Conservation (phyloP, 352 stramenopile species). For the Phytopythium ostracodes region DNA sequence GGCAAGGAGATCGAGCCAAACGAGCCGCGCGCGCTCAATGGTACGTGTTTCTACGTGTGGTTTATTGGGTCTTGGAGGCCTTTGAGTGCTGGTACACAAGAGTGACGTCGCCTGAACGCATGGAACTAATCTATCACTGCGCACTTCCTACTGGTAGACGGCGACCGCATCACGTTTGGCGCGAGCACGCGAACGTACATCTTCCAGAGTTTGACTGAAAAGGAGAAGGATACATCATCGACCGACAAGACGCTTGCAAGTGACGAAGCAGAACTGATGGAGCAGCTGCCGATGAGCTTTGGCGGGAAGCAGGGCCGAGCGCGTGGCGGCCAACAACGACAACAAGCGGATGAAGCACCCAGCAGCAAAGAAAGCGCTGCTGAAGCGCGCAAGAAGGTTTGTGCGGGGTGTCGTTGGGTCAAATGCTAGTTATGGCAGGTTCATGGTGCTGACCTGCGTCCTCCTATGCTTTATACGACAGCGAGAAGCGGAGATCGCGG, state of each 20-base stretch:
- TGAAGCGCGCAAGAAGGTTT: constrained; percentile 36
- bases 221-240: constrained; percentile 7
- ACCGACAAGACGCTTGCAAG: constrained; percentile 4
- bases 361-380: constrained; percentile 4
- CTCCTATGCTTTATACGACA: constrained; percentile 7
- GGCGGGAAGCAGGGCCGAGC: constrained; percentile 20
- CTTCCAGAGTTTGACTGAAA: constrained; percentile 24
- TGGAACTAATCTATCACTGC: neutral
- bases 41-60: constrained; percentile 12
- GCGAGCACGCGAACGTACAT: constrained; percentile 59
- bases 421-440: neutral
- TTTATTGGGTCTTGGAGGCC: neutral
- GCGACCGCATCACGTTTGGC: constrained; percentile 54
- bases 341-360: neutral
- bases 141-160: constrained; percentile 16
- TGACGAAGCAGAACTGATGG: constrained; percentile 20
- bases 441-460: neutral
- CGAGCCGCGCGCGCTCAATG: constrained; percentile 30
- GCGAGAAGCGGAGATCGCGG: constrained; percentile 62
- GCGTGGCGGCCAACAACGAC: neutral
- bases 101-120: neutral
- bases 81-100: neutral
- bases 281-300: constrained; percentile 50
- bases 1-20: constrained; percentile 52
- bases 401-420: neutral